A percentile compares a stretch with the other conserved stretches of the same genome.
phyloP scores from a whole-genome alignment of 2,329 filamentous ascomycete genomes.

The Emmonsiellopsis sp. region DNA sequence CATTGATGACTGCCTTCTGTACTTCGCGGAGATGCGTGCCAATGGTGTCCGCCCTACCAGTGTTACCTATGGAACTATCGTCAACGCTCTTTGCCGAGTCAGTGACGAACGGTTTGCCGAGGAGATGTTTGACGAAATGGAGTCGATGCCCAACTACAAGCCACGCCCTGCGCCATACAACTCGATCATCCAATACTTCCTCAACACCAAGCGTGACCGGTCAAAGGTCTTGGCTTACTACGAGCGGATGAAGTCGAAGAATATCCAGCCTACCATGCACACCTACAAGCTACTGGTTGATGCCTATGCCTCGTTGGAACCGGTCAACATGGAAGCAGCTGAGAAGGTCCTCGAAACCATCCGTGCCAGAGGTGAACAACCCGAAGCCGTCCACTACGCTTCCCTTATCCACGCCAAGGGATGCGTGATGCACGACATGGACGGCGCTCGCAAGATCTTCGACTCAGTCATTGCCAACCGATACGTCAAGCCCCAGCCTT shows the following conservation, averaged over 20 bases:
- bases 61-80: constrained; percentile 95
- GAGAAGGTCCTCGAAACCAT: constrained; percentile 76
- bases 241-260: constrained; percentile 79
- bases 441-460: constrained; percentile 71
- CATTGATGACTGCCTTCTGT: constrained; percentile 95
- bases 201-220: constrained; percentile 94
- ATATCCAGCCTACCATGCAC: constrained; percentile 85
- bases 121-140: constrained; percentile 98
- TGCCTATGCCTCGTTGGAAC: constrained; percentile 87
- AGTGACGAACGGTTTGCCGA: constrained; percentile 97
- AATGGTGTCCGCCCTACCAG: constrained; percentile 91
- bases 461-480: constrained; percentile 64
- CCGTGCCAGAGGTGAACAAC: constrained; percentile 60
- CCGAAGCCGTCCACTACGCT: constrained; percentile 91
- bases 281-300: constrained; percentile 97
- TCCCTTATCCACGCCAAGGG: constrained; percentile 93
- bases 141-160: constrained; percentile 97
- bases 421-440: constrained; percentile 86
- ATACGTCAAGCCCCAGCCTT: constrained; percentile 64
- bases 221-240: constrained; percentile 90
- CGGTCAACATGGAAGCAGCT: constrained; percentile 78
- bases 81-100: constrained; percentile 93
- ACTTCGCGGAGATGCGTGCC: constrained; percentile 94
- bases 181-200: constrained; percentile 98
- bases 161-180: constrained; percentile 95